Conservation (phyloP, 768 basidiomycete genomes). For the Lenzites betulinus region DNA sequence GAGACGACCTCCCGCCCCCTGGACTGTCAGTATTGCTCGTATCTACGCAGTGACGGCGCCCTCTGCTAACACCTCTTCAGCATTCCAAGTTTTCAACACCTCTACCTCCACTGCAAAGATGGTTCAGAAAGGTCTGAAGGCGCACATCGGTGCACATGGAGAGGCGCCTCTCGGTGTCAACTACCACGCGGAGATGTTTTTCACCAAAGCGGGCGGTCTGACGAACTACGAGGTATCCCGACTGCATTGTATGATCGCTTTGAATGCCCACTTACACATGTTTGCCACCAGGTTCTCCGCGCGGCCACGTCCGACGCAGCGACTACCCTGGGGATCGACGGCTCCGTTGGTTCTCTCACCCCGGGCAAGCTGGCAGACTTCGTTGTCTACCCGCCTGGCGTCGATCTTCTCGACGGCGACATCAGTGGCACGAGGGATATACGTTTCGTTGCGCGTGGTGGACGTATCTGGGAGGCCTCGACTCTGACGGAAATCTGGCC, state of each 20-base stretch:
- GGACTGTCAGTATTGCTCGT: slow-evolving; percentile 47
- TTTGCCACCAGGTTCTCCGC: slow-evolving; percentile 51
- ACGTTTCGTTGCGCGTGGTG: slow-evolving; percentile 60
- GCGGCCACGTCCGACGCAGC: slow-evolving; percentile 72
- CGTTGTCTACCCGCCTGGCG: slow-evolving; percentile 60
- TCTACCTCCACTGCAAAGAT: slow-evolving; percentile 69
- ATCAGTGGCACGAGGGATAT: slow-evolving; percentile 54
- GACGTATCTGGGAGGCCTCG: slow-evolving; percentile 68
- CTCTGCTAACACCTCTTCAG: not conserved
- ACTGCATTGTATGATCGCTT: no score
- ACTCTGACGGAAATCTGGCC: slow-evolving; percentile 76
- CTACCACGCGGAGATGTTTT: slow-evolving; percentile 76
- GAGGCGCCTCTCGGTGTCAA: slow-evolving; percentile 71
- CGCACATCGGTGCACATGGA: slow-evolving; percentile 76
- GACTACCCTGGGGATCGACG: slow-evolving; percentile 59
- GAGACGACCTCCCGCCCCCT: slow-evolving; percentile 63
- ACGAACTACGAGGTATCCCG: slow-evolving; percentile 70
- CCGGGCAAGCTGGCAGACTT: slow-evolving; percentile 73
- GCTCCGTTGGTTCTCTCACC: slow-evolving; percentile 63
- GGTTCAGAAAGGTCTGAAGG: slow-evolving; percentile 60
- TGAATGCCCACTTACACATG: not conserved
- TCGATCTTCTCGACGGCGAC: slow-evolving; percentile 57
- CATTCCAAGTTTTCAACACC: slow-evolving; percentile 67
- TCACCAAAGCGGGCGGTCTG: slow-evolving; percentile 62
- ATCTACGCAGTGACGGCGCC: no score